phyloP scores from a whole-genome alignment of 768 basidiomycete genomes.

The Tylopilus intermedius region DNA sequence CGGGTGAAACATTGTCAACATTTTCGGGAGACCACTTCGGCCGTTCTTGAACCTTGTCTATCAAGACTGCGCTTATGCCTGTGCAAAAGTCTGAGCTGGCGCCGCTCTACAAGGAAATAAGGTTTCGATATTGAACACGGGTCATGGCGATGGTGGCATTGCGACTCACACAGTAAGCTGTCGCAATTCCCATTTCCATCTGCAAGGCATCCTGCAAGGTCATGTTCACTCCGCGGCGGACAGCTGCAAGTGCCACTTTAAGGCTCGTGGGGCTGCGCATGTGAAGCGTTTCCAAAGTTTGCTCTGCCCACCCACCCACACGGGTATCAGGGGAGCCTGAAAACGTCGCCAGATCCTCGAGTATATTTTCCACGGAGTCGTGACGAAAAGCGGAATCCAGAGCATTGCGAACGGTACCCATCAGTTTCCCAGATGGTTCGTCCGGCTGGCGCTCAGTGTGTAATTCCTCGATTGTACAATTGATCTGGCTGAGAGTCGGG shows the following conservation, averaged over 20 bases:
- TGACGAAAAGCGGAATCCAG: conserved; percentile 77
- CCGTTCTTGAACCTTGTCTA: conserved; percentile 46
- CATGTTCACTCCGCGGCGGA: conserved; percentile 64
- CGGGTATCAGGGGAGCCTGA: conserved; percentile 37
- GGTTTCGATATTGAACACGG: conserved; percentile 12
- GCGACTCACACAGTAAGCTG: conserved; percentile 79
- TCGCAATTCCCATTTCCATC: conserved; percentile 85
- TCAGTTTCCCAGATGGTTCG: conserved; percentile 50
- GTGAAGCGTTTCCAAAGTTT: conserved; percentile 58
- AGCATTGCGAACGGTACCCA: conserved; percentile 63
- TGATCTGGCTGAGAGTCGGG: conserved; percentile 44
- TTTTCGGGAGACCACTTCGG: conserved; percentile 71
- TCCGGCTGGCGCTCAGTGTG: conserved; percentile 52
- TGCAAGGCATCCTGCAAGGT: conserved; percentile 62
- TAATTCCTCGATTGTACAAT: conserved; percentile 66
- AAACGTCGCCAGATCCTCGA: conserved; percentile 46
- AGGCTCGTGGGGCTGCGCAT: conserved; percentile 87
- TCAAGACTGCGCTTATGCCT: conserved; percentile 70
- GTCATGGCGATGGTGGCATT: conserved; percentile 1
- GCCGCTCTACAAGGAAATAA: conserved; percentile 46
- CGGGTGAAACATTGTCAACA: conserved; percentile 54
- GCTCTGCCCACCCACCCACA: conserved; percentile 68
- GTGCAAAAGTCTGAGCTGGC: conserved; percentile 78
- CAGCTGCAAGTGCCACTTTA: conserved; percentile 79
- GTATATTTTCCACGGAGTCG: conserved; percentile 65